A percentile compares a stretch with the other conserved stretches of the same genome.
phyloP scores from a whole-genome alignment of 2,329 filamentous ascomycete species.

The Saccharata proteae region DNA sequence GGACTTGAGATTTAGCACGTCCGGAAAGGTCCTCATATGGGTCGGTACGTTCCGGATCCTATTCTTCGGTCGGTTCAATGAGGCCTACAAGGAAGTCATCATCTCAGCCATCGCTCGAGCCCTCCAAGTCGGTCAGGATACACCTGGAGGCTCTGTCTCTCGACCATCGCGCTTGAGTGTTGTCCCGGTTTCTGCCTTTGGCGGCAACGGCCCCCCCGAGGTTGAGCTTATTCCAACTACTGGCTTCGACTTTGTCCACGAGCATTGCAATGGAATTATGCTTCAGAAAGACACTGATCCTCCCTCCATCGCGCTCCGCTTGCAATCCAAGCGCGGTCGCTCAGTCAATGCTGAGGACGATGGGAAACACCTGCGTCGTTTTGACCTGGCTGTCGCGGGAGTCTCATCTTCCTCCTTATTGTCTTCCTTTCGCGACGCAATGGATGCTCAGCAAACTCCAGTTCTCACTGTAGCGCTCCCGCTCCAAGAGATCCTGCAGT shows the following conservation, averaged over 20 bases:
- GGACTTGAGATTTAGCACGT: background rate
- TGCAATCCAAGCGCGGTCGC: no score
- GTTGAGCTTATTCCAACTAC: conserved; percentile 17
- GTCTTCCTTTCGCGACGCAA: no score
- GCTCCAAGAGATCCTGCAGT: no score
- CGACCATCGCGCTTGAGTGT: conserved; percentile 21
- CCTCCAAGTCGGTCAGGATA: conserved; percentile 1
- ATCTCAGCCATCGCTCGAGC: conserved; percentile 2
- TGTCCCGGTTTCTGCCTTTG: conserved; percentile 15
- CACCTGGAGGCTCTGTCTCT: background rate
- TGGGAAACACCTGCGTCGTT: no score
- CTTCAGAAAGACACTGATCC: background rate
- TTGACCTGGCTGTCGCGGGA: no score
- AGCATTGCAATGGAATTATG: background rate
- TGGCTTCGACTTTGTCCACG: conserved; percentile 16
- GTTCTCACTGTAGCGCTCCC: no score
- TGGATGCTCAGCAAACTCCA: no score
- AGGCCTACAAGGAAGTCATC: conserved; percentile 4
- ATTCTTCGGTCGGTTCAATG: conserved; percentile 3
- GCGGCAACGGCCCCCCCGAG: background rate
- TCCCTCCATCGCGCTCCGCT: no score
- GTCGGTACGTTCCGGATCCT: conserved; percentile 4
- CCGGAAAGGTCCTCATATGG: conserved; percentile 1
- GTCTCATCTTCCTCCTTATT: no score
- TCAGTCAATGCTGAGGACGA: no score